Percentiles rank a stretch among this genome's conserved stretches.
phyloP scores from a whole-genome alignment of 352 stramenopile genomes.

The Globisporangium lucens region DNA sequence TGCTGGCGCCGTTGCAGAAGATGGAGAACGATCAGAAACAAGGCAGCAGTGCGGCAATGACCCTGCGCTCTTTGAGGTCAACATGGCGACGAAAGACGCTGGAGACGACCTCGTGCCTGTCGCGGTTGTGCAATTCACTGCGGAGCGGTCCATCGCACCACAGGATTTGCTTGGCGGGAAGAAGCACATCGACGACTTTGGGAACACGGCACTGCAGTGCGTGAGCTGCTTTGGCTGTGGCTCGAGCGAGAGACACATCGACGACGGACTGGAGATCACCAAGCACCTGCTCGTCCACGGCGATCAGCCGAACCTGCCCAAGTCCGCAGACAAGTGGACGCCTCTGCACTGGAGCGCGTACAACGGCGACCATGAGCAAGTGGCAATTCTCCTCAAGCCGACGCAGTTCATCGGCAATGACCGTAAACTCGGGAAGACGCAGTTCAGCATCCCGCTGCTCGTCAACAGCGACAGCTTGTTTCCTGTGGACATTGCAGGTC shows the following conservation, averaged over 20 bases:
- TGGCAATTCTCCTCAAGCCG: constrained; percentile 52
- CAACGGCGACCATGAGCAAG: constrained; percentile 68
- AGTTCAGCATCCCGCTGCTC: constrained; percentile 57
- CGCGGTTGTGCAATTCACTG: constrained; percentile 45
- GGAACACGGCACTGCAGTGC: constrained; percentile 76
- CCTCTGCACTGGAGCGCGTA: constrained; percentile 75
- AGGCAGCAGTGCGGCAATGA: neutral
- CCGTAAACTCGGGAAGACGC: constrained; percentile 30
- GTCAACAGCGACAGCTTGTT: constrained; percentile 57
- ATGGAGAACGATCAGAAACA: constrained; percentile 12
- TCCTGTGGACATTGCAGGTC: constrained; percentile 58
- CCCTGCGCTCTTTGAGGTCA: constrained; percentile 34
- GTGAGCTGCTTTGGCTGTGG: constrained; percentile 78
- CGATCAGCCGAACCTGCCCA: constrained; percentile 69
- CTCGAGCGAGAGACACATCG: constrained; percentile 50
- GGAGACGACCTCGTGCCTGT: constrained; percentile 36
- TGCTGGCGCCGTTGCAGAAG: constrained; percentile 40
- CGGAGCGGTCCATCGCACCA: constrained; percentile 29
- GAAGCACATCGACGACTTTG: constrained; percentile 68
- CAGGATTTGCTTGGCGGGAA: constrained; percentile 47
- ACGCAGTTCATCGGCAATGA: constrained; percentile 4
- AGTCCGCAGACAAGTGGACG: constrained; percentile 69
- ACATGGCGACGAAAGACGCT: constrained; percentile 44
- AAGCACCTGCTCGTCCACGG: constrained; percentile 52
- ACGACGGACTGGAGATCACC: constrained; percentile 64